These are phyloP conservation scores for Venturia pyrina DNA, from an alignment of 2,329 filamentous ascomycete species.

Conservation along the genomic window DNA sequence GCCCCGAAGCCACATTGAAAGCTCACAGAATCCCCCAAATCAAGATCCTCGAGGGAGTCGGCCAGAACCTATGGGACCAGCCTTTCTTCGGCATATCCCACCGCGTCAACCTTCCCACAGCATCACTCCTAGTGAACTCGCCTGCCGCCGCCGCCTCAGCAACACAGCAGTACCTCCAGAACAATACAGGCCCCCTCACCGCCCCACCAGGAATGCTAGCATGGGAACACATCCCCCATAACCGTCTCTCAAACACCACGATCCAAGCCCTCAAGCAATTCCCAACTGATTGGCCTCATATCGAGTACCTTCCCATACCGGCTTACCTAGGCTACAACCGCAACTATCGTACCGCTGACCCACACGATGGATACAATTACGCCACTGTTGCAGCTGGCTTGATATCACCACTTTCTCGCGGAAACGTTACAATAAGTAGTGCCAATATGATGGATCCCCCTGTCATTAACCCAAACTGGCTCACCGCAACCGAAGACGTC, in stretches of 20 bases:
- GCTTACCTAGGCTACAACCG: slow-evolving; percentile 17
- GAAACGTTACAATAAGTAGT: slow-evolving; percentile 24
- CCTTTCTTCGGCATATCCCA: not conserved
- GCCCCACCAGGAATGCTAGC: slow-evolving; percentile 12
- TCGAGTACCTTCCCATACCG: slow-evolving; percentile 21
- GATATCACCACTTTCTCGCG: slow-evolving; percentile 25
- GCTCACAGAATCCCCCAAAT: slow-evolving; percentile 2
- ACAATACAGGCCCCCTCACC: slow-evolving; percentile 3
- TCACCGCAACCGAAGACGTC: slow-evolving; percentile 23
- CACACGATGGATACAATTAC: slow-evolving; percentile 23
- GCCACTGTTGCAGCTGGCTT: slow-evolving; percentile 23
- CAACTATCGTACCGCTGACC: slow-evolving; percentile 17
- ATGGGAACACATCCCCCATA: slow-evolving; percentile 21
- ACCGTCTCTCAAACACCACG: slow-evolving; percentile 12
- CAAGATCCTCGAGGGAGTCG: slow-evolving; percentile 9
- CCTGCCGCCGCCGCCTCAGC: not conserved
- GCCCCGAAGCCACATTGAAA: slow-evolving; percentile 4
- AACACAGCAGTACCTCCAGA: not conserved
- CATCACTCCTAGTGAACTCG: not conserved
- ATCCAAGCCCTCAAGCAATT: slow-evolving; percentile 16
- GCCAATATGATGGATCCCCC: slow-evolving; percentile 21
- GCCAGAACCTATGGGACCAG: slow-evolving; percentile 12
- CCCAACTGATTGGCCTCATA: slow-evolving; percentile 26
- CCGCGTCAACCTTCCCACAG: not conserved
- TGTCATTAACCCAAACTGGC: slow-evolving; percentile 26